phyloP scores from a whole-genome alignment of 75 land plant genomes.

The Gnetum montanum region DNA sequence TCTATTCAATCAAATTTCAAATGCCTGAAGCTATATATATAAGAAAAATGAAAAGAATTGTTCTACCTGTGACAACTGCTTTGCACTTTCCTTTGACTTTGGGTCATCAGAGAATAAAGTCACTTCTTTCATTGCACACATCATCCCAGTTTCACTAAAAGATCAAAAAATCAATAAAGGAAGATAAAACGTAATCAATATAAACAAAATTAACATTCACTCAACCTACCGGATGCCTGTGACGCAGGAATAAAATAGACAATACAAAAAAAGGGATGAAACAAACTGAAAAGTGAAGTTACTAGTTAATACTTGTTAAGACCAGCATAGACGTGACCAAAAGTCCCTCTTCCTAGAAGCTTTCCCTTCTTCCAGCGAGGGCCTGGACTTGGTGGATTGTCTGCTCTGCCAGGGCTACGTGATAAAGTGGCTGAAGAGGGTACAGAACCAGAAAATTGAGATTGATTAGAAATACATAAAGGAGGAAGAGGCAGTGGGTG shows the following conservation, averaged over 20 bases:
- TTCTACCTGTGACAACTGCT: conserved; percentile 66
- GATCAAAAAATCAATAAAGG: neutral
- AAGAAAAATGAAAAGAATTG: too few relatives aligned
- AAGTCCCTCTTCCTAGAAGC: conserved; percentile 54
- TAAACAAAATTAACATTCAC: neutral
- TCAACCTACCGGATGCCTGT: too few relatives aligned
- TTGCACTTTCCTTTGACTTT: conserved; percentile 83
- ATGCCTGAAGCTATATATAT: too few relatives aligned
- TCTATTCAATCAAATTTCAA: too few relatives aligned
- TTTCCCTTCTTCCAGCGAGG: conserved; percentile 72
- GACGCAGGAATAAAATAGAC: neutral
- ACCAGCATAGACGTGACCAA: conserved; percentile 89
- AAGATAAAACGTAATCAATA: neutral
- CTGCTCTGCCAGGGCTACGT: conserved; percentile 57
- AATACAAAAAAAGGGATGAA: neutral
- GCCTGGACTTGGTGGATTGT: conserved; percentile 52
- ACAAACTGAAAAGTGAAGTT: neutral
- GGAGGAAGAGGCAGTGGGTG: conserved; percentile 83
- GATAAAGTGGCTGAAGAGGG: conserved; percentile 31
- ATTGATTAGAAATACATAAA: conserved; percentile 25
- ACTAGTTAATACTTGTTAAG: conserved; percentile 58
- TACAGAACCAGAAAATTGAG: conserved; percentile 32
- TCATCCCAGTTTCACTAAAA: conserved; percentile 86
- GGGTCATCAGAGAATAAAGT: conserved; percentile 81
- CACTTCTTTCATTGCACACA: conserved; percentile 99